phyloP scores from a whole-genome alignment of 2,329 filamentous ascomycete species.

The Akanthomyces dipterigenus region DNA sequence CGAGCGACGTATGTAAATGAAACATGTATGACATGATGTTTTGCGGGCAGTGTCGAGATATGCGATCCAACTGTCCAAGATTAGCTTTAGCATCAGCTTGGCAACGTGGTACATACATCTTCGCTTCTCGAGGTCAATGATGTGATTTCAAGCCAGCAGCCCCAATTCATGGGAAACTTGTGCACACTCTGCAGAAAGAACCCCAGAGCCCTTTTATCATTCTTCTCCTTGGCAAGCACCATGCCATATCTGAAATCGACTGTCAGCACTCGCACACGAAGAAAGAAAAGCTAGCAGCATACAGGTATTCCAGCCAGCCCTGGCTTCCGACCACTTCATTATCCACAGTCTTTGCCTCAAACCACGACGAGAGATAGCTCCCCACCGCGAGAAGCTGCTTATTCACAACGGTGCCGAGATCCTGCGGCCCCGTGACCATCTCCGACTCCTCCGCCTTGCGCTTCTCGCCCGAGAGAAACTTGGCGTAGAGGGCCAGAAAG shows the following conservation, averaged over 20 bases:
- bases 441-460: constrained; percentile 93
- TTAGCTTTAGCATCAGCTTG: constrained; percentile 18
- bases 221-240: constrained; percentile 83
- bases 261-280: neutral
- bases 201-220: constrained; percentile 74
- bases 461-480: constrained; percentile 90
- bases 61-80: constrained; percentile 55
- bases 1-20: constrained; percentile 81
- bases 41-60: constrained; percentile 68
- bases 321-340: constrained; percentile 59
- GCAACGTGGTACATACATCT: constrained; percentile 52
- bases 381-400: constrained; percentile 75
- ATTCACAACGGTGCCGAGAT: constrained; percentile 77
- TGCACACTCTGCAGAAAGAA: constrained; percentile 87
- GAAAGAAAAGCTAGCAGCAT: constrained; percentile 18
- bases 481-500: constrained; percentile 88
- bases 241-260: constrained; percentile 62
- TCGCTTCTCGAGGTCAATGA: constrained; percentile 72
- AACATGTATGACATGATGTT: constrained; percentile 95
- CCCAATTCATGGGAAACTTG: constrained; percentile 92
- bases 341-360: constrained; percentile 55
- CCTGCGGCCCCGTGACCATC: constrained; percentile 91
- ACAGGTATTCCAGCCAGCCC: constrained; percentile 88
- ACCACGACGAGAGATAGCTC: constrained; percentile 73
- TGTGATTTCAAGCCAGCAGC: constrained; percentile 89